Evolutionary conservation across 345 rosid genomes (phyloP), one percentile per base, ranked within the genome.

Genomic region (Brassica juncea): DNA sequence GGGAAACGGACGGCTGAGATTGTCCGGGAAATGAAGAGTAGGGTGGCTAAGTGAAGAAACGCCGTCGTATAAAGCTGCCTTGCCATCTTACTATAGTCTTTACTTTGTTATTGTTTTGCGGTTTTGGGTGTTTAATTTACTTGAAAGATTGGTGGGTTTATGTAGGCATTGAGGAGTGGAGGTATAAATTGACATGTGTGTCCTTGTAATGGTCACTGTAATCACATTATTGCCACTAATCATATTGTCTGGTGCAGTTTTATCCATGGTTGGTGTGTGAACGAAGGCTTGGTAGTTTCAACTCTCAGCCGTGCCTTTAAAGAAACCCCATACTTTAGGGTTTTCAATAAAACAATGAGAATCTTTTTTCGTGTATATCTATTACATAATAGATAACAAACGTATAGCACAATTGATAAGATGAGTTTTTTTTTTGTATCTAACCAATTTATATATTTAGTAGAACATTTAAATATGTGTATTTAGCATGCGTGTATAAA

Each of bases 221-320:
- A 28, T 75, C 70, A 52, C 76, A 62, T 54, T 25, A 69, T 27
- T 54, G 71, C 80, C 79, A 80, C 75, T 80, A 73, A 80, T 80
- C 66, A 80, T 80, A 52, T 62, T 80, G 83, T 80, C 75, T 42
- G 34, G 35, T 80, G 68, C 25, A 28, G n/a, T 34, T 52, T 34
- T 61, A 27, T 37, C 31, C 14, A 16, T 62, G 9, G 67, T 64
- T 70, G 72, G 79, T 75, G 83, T 80, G 67, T 63, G 30, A 64
- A 70, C 14, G 54, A 62, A 80, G 68, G 70, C 31, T 63, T 64
- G 67, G 73, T 74, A 55, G 75, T 28, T 79, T 73, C 70, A 64
- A 66, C 74, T 68, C 82, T 32, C 49, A 79, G 82, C 82, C 82
- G 74, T 73, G 74, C 82, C 82, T 79, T 79, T 68, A 73, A 79